Evolutionary conservation across 2,329 filamentous ascomycete species (phyloP), one percentile per base, ranked within the genome.

Genomic region (Calonectria hongkongensis): DNA sequence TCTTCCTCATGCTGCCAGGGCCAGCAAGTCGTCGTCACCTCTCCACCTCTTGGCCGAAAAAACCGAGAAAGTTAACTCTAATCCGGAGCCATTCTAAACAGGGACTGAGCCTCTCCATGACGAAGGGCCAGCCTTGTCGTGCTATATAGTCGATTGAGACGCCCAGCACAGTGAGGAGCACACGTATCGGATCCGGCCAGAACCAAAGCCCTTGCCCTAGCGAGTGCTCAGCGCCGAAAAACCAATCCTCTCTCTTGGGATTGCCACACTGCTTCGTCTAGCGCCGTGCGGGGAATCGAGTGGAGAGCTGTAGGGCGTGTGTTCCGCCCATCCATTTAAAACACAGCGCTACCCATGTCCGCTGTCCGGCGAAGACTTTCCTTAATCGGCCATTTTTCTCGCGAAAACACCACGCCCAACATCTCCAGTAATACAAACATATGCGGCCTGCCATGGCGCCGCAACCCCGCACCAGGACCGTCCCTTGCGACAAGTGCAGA

Each of bases 401-500:
- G 18, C 25, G 9, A 48, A 45, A 51, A 66, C 63, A 48, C 41
- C 45, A 36, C 21, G 4, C 13, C 33, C 63, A 18, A 50, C 18
- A 5, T 48, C 33, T 21, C 18, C 43, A 48, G 33, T 10, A 36
- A 28, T 18, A 15, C 43, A 10, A 27, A 9, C 33, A 18, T 18
- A 4, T 39, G 25, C 16, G 0, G 15, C 33, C 33, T 65, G 41
- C 6, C n/a, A 75, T 75, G 74, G 39, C 72, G 56, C 69, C 72
- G 69, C 72, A 70, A 67, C 63, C 72, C 69, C 72, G 72, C 64
- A 65, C 69, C 2, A 48, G 74, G 25, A 75, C 72, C 7, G 33
- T 70, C n/a, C 74, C 74, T 13, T 75, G 74, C 47, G 74, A 75
- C 36, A 72, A 74, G 25, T 75, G 74, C 28, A 47, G 66, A 75